Percentiles rank a stretch among this genome's conserved stretches.
These are phyloP conservation scores for Pyrenophora graminea DNA, from an alignment of 2,329 filamentous ascomycete genomes.

Conservation along the genomic window DNA sequence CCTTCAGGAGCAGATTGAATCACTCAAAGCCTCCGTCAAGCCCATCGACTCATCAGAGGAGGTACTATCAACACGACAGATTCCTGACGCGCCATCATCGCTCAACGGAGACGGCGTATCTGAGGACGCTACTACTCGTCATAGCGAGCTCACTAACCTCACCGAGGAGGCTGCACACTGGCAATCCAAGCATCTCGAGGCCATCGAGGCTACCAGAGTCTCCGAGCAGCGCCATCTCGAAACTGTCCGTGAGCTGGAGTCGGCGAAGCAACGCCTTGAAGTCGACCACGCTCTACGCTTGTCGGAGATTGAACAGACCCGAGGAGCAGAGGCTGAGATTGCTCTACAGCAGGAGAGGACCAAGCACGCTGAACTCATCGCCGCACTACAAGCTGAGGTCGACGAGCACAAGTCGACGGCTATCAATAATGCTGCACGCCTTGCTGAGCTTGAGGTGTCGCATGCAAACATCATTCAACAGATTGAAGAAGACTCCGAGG, in stretches of 20 bases:
- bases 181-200: slow-evolving; percentile 74
- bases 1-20: slow-evolving; percentile 71
- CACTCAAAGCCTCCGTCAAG: slow-evolving; percentile 62
- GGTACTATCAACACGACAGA: slow-evolving; percentile 20
- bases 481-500: slow-evolving; percentile 67
- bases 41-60: slow-evolving; percentile 21
- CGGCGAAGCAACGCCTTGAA: slow-evolving; percentile 52
- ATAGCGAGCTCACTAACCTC: slow-evolving; percentile 66
- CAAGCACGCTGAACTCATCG: slow-evolving; percentile 58
- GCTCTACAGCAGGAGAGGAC: slow-evolving; percentile 48
- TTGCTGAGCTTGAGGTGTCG: slow-evolving; percentile 74
- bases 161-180: slow-evolving; percentile 73
- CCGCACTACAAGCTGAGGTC: slow-evolving; percentile 71
- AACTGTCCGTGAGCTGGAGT: slow-evolving; percentile 75
- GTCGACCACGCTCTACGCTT: slow-evolving; percentile 37
- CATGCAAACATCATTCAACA: slow-evolving; percentile 69
- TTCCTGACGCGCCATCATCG: slow-evolving; percentile 10
- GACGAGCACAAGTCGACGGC: slow-evolving; percentile 80
- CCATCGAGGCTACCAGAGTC: slow-evolving; percentile 70
- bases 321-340: slow-evolving; percentile 32
- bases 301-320: slow-evolving; percentile 37
- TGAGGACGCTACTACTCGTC: slow-evolving; percentile 47
- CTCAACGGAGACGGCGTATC: slow-evolving; percentile 9
- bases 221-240: slow-evolving; percentile 74
- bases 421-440: slow-evolving; percentile 67